phyloP scores from a whole-genome alignment of 192 early-diverging fungal genomes.

The Backusella macrospora region DNA sequence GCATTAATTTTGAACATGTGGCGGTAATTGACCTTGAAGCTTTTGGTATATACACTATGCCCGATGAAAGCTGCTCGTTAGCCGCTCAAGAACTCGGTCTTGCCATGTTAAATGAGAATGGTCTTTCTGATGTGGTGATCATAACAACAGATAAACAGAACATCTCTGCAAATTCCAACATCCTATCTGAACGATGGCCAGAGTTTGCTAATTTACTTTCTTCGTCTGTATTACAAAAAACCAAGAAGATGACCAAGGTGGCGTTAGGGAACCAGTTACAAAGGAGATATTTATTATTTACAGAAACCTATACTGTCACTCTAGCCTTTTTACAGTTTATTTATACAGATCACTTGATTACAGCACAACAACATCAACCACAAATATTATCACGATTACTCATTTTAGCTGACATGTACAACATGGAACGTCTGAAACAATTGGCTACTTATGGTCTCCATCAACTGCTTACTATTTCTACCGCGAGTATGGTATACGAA shows the following conservation, averaged over 20 bases:
- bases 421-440: conserved; percentile 57
- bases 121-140: conserved; percentile 60
- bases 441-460: conserved; percentile 61
- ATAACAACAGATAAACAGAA: conserved; percentile 49
- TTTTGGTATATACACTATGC: conserved; percentile 64
- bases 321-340: conserved; percentile 44
- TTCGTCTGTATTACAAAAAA: background rate
- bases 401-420: conserved; percentile 60
- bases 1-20: conserved; percentile 77
- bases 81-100: conserved; percentile 61
- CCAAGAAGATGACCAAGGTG: background rate
- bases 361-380: conserved; percentile 64
- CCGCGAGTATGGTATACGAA: conserved; percentile 67
- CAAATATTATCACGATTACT: conserved; percentile 66
- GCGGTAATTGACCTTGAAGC: conserved; percentile 72
- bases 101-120: conserved; percentile 51
- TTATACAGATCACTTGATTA: conserved; percentile 58
- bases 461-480: conserved; percentile 59
- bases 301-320: conserved; percentile 34
- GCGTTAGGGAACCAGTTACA: background rate
- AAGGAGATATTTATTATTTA: conserved; percentile 23
- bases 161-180: conserved; percentile 56
- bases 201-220: conserved; percentile 49
- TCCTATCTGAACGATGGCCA: conserved; percentile 58
- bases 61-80: conserved; percentile 48